These are phyloP conservation scores for Colletotrichum tabaci DNA, from an alignment of 2,329 filamentous ascomycete genomes.

Conservation along the genomic window DNA sequence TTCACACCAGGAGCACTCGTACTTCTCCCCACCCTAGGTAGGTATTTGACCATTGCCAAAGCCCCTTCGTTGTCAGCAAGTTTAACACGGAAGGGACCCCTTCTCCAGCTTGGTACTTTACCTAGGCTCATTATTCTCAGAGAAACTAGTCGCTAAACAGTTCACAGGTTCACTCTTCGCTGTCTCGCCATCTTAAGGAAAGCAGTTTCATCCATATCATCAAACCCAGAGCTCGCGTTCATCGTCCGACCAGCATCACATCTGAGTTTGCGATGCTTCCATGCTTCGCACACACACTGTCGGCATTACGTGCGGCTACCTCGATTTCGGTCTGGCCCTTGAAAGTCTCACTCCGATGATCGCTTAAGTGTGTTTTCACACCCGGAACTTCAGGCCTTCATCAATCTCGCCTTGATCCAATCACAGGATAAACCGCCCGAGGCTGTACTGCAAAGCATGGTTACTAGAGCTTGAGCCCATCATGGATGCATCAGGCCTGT, in stretches of 20 bases:
- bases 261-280: neutral
- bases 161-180: neutral
- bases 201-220: neutral
- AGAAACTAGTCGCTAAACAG: slow-evolving; percentile 4
- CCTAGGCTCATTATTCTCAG: neutral
- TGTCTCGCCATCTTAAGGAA: neutral
- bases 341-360: neutral
- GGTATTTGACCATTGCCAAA: too few species aligned
- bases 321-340: neutral
- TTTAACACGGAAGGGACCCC: neutral
- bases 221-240: neutral
- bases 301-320: neutral
- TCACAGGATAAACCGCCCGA: neutral
- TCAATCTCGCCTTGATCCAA: neutral
- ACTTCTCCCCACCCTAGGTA: neutral
- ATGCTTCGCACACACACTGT: neutral
- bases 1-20: neutral
- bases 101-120: neutral
- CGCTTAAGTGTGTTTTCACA: neutral
- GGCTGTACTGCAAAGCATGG: neutral
- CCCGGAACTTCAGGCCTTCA: too few species aligned
- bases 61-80: neutral
- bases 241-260: neutral
- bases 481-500: slow-evolving; percentile 30
- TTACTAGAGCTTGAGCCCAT: neutral